phyloP scores from a whole-genome alignment of 352 stramenopile genomes.

The Phytophthora pistaciae region DNA sequence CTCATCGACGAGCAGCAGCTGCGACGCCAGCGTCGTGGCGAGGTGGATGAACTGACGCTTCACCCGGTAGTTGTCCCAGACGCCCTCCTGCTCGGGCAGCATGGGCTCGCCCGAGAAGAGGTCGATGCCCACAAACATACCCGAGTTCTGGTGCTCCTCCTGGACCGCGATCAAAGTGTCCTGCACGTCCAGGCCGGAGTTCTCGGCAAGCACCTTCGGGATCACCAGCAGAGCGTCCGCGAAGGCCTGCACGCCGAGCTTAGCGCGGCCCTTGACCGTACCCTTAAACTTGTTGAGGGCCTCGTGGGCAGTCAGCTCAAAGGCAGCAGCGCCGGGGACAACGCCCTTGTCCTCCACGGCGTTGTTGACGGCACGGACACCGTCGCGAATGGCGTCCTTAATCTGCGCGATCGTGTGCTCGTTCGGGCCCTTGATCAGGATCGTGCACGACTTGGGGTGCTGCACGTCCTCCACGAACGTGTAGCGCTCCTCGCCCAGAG shows the following conservation, averaged over 20 bases:
- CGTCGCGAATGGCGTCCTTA: constrained; percentile 99
- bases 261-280: constrained; percentile 95
- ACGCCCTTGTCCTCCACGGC: constrained; percentile 97
- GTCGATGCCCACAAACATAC: constrained; percentile 95
- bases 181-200: constrained; percentile 91
- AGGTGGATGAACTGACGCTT: constrained; percentile 99
- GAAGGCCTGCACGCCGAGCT: constrained; percentile 98
- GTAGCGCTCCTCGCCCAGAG: constrained; percentile 99
- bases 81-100: constrained; percentile 95
- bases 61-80: constrained; percentile 99
- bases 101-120: constrained; percentile 97
- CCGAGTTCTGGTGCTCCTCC: constrained; percentile 94
- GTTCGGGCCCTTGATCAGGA: constrained; percentile 99
- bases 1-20: constrained; percentile 99
- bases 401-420: constrained; percentile 99
- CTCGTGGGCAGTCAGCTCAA: constrained; percentile 95
- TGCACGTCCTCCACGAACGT: constrained; percentile 99
- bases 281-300: constrained; percentile 88
- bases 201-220: constrained; percentile 97
- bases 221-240: constrained; percentile 97
- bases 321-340: constrained; percentile 96
- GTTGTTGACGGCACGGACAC: constrained; percentile 98
- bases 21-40: constrained; percentile 97
- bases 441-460: constrained; percentile 97
- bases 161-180: constrained; percentile 97